Base-by-base conservation (phyloP, 2,329 filamentous ascomycete species). In the Xenosphaeropsis pyriputrescens region DNA sequence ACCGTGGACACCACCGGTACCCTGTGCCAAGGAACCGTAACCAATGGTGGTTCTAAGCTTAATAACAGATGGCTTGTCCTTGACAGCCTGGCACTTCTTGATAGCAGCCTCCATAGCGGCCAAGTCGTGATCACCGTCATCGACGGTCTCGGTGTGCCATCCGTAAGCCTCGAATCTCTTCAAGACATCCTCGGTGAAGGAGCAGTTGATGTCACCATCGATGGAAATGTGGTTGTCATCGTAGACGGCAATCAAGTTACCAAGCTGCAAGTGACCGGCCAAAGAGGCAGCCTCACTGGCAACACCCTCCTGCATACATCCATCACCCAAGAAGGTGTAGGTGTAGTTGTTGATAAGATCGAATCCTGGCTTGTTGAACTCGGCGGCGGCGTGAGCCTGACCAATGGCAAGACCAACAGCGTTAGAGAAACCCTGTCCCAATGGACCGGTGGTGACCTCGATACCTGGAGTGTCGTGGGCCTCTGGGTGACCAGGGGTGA, bases 151-250 rank as follows among this genome's bases (percentile, higher is more conserved):
- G 43, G 79, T 77, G 65, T 98, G 86, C 91, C 91, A 98, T 68
- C 88, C 91, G 63, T 95, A 98, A 44, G 91, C 62, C 70, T 96
- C 85, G 62, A 96, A 96, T 57, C 89, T 79, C 75, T 93, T 91
- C 54, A 72, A 62, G 44, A 96, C 89, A 53, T 98, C 88, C 70
- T 98, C 91, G 43, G 91, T 98, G 72, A 98, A 96, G 50, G 91
- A 81, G 57, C 75, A 79, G 68, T 91, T 91, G 67, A 83, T 96
- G 71, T 94, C 82, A 63, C 91, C 91, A 58, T 98, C 91, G 58
- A 78, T 79, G 54, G 72, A 93, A 58, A 98, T 96, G 63, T 94
- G 83, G 76, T 98, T 98, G 72, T 98, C 91, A 59, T 98, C 91
- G 64, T 89, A 98, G 65, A 98, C 74, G 63, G 75, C 78, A 64